phyloP scores from a whole-genome alignment of 2,329 filamentous ascomycete genomes.

The Trichoderma sp. region DNA sequence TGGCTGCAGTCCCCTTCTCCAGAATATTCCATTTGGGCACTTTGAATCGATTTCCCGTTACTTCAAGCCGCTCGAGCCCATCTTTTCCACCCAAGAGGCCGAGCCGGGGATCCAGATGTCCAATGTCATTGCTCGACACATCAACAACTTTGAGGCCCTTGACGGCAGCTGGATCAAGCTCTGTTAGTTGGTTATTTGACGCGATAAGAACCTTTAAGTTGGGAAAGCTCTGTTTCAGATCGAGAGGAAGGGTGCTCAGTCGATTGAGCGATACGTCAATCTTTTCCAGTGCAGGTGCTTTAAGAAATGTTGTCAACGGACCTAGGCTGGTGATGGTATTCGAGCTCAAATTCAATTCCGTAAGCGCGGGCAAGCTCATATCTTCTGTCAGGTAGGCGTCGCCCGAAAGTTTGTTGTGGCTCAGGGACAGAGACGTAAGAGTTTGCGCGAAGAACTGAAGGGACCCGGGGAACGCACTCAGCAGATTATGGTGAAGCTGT shows the following conservation, averaged over 20 bases:
- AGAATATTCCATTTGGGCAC: slow-evolving; percentile 84
- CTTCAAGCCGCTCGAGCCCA: slow-evolving; percentile 69
- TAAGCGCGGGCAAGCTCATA: slow-evolving; percentile 72
- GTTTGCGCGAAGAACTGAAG: slow-evolving; percentile 72
- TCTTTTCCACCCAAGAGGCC: slow-evolving; percentile 71
- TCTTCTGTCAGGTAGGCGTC: slow-evolving; percentile 67
- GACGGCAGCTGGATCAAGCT: slow-evolving; percentile 73
- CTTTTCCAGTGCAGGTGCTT: slow-evolving; percentile 74
- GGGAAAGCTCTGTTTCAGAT: slow-evolving; percentile 69
- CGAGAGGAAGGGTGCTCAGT: slow-evolving; percentile 68
- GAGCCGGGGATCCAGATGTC: slow-evolving; percentile 76
- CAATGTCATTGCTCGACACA: slow-evolving; percentile 83
- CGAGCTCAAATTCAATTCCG: slow-evolving; percentile 74
- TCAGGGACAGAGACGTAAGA: slow-evolving; percentile 72
- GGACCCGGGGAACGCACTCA: slow-evolving; percentile 70
- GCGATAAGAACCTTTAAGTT: slow-evolving; percentile 71
- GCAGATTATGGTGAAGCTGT: slow-evolving; percentile 76
- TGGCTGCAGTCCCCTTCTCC: slow-evolving; percentile 84
- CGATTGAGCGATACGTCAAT: slow-evolving; percentile 84
- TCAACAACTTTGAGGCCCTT: slow-evolving; percentile 76
- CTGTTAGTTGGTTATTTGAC: slow-evolving; percentile 77
- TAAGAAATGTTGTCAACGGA: slow-evolving; percentile 66
- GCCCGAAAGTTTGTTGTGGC: slow-evolving; percentile 72
- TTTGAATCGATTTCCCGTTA: slow-evolving; percentile 83
- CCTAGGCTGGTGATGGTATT: slow-evolving; percentile 75